Percentiles rank a stretch among this genome's conserved stretches.
These are phyloP conservation scores for Coprinellus micaceus DNA, from an alignment of 768 basidiomycete species.

Conservation along the genomic window DNA sequence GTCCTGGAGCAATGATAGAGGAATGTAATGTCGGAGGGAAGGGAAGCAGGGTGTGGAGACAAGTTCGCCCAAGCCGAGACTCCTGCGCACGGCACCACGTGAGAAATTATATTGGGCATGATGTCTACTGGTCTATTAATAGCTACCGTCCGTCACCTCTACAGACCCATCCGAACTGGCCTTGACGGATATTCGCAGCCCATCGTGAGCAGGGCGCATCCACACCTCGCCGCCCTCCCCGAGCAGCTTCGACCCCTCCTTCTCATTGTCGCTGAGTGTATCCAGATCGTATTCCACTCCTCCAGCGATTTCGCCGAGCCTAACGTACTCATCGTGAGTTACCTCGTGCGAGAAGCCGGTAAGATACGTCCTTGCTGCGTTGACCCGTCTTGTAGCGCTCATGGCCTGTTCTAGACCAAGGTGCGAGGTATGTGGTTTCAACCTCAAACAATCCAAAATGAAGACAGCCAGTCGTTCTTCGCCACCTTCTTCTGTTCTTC, in stretches of 20 bases:
- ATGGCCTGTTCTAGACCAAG: constrained; percentile 69
- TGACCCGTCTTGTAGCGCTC: constrained; percentile 49
- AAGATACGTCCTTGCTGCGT: constrained; percentile 63
- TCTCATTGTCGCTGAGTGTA: constrained; percentile 30
- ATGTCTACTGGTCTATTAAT: constrained; percentile 23
- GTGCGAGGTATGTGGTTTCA: constrained; percentile 71
- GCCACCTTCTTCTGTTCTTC: constrained; percentile 15
- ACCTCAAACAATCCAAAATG: constrained; percentile 74
- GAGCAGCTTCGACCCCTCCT: constrained; percentile 43
- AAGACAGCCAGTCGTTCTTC: constrained; percentile 45
- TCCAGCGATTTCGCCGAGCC: constrained; percentile 53
- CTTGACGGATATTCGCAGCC: constrained; percentile 53
- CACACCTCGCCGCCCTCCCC: constrained; percentile 47
- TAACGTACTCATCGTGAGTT: constrained; percentile 71
- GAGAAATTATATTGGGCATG: not conserved
- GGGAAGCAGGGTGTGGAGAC: not conserved
- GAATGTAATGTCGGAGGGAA: not conserved
- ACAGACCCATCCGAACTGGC: constrained; percentile 23
- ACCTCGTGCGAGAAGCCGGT: constrained; percentile 77
- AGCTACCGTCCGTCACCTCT: constrained; percentile 43
- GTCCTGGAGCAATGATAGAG: constrained; percentile 1
- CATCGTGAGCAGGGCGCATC: constrained; percentile 75
- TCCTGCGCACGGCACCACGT: not conserved
- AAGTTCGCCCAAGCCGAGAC: not conserved
- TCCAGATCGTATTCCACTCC: constrained; percentile 29